These are phyloP conservation scores for Neckera pumila DNA, from an alignment of 225 moss, liverwort and hornwort genomes.

Conservation along the genomic window DNA sequence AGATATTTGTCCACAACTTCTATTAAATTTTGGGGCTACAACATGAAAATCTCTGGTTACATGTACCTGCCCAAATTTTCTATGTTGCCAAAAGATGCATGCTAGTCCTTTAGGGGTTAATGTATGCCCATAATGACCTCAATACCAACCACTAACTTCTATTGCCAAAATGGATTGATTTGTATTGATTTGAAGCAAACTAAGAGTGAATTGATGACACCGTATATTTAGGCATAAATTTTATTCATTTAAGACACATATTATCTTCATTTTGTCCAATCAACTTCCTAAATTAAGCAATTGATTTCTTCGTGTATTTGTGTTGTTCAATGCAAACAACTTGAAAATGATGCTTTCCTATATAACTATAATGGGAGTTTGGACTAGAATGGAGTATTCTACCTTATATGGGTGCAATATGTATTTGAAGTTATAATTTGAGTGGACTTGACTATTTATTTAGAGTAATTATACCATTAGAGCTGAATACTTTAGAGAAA, in stretches of 20 bases:
- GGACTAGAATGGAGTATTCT: not conserved
- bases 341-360: fast-evolving
- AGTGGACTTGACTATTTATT: fast-evolving
- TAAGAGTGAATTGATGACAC: not conserved
- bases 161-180: not conserved
- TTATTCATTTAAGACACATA: not conserved
- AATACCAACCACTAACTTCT: not conserved
- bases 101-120: too few relatives aligned
- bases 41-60: too few relatives aligned
- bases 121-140: too few relatives aligned
- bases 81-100: too few relatives aligned
- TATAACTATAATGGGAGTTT: fast-evolving
- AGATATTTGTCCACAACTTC: too few relatives aligned
- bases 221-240: too few relatives aligned
- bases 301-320: not conserved
- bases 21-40: too few relatives aligned
- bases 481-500: too few relatives aligned
- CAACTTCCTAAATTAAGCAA: fast-evolving
- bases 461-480: fast-evolving
- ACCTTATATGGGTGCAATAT: not conserved
- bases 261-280: not conserved
- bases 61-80: too few relatives aligned
- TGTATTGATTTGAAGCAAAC: not conserved
- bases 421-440: not conserved
- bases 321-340: not conserved